A percentile compares a stretch with the other conserved stretches of the same genome.
Evolutionary conservation across 139 green algal species (phyloP).

Genomic region (Zygnema cylindricum): DNA sequence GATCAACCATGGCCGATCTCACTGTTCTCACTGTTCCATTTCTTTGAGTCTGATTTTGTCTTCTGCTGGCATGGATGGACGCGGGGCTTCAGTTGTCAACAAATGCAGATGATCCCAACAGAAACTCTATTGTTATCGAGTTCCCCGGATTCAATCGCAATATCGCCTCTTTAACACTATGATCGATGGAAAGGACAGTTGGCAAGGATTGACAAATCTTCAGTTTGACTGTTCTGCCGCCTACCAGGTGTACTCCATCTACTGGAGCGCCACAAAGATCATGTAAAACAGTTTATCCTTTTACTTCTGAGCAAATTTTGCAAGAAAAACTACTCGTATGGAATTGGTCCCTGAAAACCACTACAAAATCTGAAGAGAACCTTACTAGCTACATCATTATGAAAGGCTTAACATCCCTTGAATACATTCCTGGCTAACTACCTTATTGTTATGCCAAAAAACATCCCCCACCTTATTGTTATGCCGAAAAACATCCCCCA

Average conservation of each 20-base stretch:
- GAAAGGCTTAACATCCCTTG: too few species aligned
- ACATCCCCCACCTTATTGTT: too few species aligned
- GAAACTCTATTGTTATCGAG: constrained; percentile 45
- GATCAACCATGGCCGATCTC: neutral
- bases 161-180: constrained; percentile 7
- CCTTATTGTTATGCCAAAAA: too few species aligned
- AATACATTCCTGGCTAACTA: too few species aligned
- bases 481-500: too few species aligned
- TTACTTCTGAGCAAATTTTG: too few species aligned
- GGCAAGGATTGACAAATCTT: neutral
- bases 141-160: constrained; percentile 33
- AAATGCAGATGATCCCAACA: constrained; percentile 16
- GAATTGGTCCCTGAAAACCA: too few species aligned
- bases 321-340: too few species aligned
- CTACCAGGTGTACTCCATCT: constrained; percentile 44
- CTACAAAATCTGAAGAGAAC: too few species aligned
- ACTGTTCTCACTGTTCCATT: neutral
- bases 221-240: constrained; percentile 23
- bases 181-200: constrained; percentile 6
- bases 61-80: neutral
- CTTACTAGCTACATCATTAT: too few species aligned
- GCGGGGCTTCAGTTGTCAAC: neutral
- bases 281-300: too few species aligned
- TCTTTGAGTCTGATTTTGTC: neutral
- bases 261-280: neutral